Evolutionary conservation across 331 rosid genomes (phyloP), one percentile per base, ranked within the genome.

Genomic region (Rhamnella rubrinervis): DNA sequence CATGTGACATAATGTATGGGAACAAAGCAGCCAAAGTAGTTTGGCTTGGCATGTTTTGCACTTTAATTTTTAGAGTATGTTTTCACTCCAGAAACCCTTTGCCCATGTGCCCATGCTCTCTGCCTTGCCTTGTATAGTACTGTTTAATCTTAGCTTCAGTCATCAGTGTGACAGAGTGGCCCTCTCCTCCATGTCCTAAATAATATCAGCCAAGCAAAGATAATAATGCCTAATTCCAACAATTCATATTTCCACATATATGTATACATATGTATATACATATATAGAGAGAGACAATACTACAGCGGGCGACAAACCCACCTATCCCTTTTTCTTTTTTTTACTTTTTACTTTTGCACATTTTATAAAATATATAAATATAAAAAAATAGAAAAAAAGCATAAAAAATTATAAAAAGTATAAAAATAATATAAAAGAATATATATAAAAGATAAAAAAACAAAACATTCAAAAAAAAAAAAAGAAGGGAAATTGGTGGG

Each of bases 131-230:
- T 44, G 3, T 61, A 14, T 7, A 38, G 13, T 55, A 2, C 8
- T 62, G 15, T 15, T 39, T 21, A 35, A 31, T 56, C 18, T 26
- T 2, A 44, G 14, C 35, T 7, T 44, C 49, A 44, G 49, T 44
- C 14, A 44, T 68, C 53, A n/a, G 51, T 53, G 71, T 16, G 46
- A 67, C 62, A 68, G 16, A 19, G 60, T 68, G 63, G 64, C 58
- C 73, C 73, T 55, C 44, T 68, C 28, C 39, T 40, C 73, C 73
- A 68, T 56, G 37, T 55, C 59, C 62, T 39, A 55, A 55, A 60
- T 16, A 55, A 20, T 35, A 23, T 41, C 8, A 26, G 6, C 35
- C 18, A 51, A 63, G 68, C 55, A 63, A 18, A 21, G 20, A 5
- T 41, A 20, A 5, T 53, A 20, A 53, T 8, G 23, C 10, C 7